Evolutionary conservation across 2,329 filamentous ascomycete genomes (phyloP).

Genomic region (Rugonectria rugulosa): DNA sequence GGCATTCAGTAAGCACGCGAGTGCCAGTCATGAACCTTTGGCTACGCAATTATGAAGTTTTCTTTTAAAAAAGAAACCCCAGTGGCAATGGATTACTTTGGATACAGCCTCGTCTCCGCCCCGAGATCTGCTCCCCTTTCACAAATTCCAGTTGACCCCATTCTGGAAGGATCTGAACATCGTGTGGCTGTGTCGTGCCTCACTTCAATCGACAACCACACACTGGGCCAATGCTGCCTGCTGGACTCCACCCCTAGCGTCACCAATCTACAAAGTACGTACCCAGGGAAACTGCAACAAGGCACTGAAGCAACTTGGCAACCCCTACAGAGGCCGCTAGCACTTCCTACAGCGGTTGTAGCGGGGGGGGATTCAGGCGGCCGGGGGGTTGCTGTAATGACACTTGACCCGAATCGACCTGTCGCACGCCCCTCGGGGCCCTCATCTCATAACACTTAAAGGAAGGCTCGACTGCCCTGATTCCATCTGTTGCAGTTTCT

Average conservation of each 20-base stretch:
- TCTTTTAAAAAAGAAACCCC: too few relatives aligned
- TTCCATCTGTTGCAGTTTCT: background rate
- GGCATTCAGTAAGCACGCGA: background rate
- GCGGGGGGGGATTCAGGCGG: too few relatives aligned
- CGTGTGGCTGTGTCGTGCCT: slow-evolving; percentile 9
- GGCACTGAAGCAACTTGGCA: background rate
- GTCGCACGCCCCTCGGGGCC: too few relatives aligned
- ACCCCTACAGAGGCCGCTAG: background rate
- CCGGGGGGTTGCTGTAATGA: too few relatives aligned
- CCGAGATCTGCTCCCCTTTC: too few relatives aligned
- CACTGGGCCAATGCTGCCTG: slow-evolving; percentile 14
- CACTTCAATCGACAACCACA: too few relatives aligned
- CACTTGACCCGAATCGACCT: too few relatives aligned
- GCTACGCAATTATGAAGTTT: background rate
- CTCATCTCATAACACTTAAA: too few relatives aligned
- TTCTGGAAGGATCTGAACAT: background rate
- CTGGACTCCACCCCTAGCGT: background rate
- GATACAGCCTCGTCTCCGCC: too few relatives aligned
- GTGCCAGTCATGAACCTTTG: background rate
- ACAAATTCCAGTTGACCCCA: background rate
- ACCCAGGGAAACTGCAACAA: background rate
- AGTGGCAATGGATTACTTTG: too few relatives aligned
- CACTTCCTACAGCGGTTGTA: too few relatives aligned
- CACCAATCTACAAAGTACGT: background rate
- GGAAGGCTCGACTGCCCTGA: background rate